Conservation (phyloP, 768 basidiomycete species). For the Sporobolomyces roseus region DNA sequence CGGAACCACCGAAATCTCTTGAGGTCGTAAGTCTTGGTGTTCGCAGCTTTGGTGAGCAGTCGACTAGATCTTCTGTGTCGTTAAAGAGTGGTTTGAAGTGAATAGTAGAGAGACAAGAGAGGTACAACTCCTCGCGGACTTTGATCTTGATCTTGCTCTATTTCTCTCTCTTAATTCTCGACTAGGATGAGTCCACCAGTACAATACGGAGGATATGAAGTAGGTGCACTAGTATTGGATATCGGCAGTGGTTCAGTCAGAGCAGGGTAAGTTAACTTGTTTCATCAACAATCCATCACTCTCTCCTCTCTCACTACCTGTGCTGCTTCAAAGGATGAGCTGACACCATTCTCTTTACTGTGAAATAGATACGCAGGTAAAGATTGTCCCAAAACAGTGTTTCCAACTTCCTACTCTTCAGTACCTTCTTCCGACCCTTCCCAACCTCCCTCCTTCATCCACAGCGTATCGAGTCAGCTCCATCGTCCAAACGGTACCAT, state of each 20-base stretch:
- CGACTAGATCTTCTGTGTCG: too few species aligned
- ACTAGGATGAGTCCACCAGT: slow-evolving; percentile 37
- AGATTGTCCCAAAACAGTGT: slow-evolving; percentile 86
- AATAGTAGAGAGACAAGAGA: too few species aligned
- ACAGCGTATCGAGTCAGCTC: slow-evolving; percentile 71
- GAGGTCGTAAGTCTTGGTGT: too few species aligned
- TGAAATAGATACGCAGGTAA: slow-evolving; percentile 74
- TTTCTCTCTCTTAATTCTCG: too few species aligned
- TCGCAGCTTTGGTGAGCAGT: too few species aligned
- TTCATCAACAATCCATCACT: background rate
- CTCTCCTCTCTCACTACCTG: background rate
- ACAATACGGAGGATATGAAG: slow-evolving; percentile 48
- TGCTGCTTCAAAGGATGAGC: too few species aligned
- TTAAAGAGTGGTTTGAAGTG: too few species aligned
- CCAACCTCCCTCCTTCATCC: slow-evolving; percentile 38
- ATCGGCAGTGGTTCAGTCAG: slow-evolving; percentile 84
- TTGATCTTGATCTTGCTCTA: too few species aligned
- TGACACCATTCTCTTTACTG: too few species aligned
- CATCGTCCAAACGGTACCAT: slow-evolving; percentile 91
- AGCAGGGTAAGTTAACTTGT: slow-evolving; percentile 58
- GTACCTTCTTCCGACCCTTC: slow-evolving; percentile 48
- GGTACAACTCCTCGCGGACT: too few species aligned
- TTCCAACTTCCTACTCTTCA: slow-evolving; percentile 85
- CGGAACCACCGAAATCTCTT: too few species aligned
- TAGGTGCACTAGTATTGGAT: slow-evolving; percentile 93